Base-by-base conservation (phyloP, 192 early-diverging fungal genomes). In the Entophlyctis luteolus region DNA sequence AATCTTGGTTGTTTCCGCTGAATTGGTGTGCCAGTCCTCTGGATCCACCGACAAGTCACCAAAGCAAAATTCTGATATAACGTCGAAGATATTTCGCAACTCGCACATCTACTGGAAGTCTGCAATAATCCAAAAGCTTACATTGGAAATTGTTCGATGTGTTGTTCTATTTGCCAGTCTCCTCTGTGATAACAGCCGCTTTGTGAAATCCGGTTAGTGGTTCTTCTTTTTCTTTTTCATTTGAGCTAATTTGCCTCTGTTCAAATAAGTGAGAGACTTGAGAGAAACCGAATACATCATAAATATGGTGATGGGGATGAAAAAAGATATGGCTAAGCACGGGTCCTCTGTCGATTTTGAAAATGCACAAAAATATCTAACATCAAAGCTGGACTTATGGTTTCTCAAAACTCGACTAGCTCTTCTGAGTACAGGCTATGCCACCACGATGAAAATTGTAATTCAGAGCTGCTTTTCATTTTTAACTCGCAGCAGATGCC, bases 211-310 rank as follows among this genome's bases (percentile, higher is more conserved):
- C 62, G 78, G 77, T 77, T 32, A 4, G 10, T 8, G 10, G n/a
- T 12, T 48, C 23, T 6, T 45, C n/a, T 45, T 45, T 45, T 10
- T n/a, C n/a, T n/a, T n/a, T 45, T n/a, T 12, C 3, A 22, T n/a
- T n/a, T n/a, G n/a, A n/a, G n/a, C n/a, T n/a, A n/a, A n/a, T n/a
- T n/a, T n/a, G n/a, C n/a, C 25, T 68, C n/a, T 12, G n/a, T 12
- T 12, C 10, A 45, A 45, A 45, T 3, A 42, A 82, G 80, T 81
- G 28, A 54, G 68, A 1, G 71, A 80, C 46, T 56, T 84, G 4
- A 62, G 83, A 27, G 77, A 80, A 50, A 77, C 79, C 1, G 83
- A 84, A 37, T 84, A 82, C 57, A 69, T 80, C 25, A 73, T 77
- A 22, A 76, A 74, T 27, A 62, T 73, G 25, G 68, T 84, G 62